Evolutionary conservation across 2,329 filamentous ascomycete genomes (phyloP).

Genomic region (Coniochaeta ligniaria): DNA sequence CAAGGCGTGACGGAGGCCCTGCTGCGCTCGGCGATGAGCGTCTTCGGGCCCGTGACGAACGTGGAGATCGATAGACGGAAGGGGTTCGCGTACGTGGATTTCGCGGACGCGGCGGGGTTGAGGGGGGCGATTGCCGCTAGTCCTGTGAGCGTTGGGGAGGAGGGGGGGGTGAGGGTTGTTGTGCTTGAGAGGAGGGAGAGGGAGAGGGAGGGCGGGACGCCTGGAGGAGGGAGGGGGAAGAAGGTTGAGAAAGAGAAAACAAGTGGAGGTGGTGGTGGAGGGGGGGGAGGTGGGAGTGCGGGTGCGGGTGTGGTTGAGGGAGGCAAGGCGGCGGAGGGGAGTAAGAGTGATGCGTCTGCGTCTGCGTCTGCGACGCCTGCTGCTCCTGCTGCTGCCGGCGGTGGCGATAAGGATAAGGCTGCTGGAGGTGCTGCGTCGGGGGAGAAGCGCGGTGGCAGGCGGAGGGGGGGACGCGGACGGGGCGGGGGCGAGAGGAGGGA

Average conservation of each 20-base stretch:
- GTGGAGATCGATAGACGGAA: constrained; percentile 95
- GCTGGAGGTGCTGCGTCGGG: neutral
- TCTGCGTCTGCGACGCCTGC: neutral
- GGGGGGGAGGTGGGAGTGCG: no score
- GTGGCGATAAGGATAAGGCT: neutral
- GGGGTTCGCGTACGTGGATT: constrained; percentile 90
- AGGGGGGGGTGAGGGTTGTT: constrained; percentile 71
- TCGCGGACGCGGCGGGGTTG: constrained; percentile 64
- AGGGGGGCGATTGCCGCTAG: constrained; percentile 76
- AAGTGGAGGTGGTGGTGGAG: neutral
- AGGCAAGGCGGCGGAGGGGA: neutral
- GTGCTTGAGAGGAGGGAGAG: constrained; percentile 75
- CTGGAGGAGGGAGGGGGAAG: neutral
- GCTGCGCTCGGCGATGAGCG: constrained; percentile 65
- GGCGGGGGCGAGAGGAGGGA: neutral
- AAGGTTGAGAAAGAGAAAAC: neutral
- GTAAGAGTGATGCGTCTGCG: neutral
- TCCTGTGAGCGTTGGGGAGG: constrained; percentile 75
- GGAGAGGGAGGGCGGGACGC: constrained; percentile 2
- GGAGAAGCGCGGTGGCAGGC: neutral
- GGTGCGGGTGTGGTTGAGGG: no score
- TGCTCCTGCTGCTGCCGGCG: neutral
- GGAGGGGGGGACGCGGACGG: neutral
- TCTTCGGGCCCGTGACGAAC: constrained; percentile 66
- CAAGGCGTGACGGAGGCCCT: constrained; percentile 84